phyloP scores from a whole-genome alignment of 2,329 filamentous ascomycete genomes.

The Domatiomyces catenatus region DNA sequence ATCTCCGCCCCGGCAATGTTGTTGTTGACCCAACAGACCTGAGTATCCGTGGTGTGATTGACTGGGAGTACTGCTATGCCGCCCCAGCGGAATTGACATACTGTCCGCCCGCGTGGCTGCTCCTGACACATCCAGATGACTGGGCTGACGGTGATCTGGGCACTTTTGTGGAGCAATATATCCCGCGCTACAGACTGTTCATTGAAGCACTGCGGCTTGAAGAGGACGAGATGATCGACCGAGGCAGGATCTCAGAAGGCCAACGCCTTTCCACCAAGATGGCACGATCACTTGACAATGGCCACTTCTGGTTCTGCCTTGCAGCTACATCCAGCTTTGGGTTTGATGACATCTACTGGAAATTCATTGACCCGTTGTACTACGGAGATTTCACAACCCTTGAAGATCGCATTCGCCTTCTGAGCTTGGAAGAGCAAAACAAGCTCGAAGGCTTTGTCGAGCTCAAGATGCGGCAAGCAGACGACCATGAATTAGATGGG shows the following conservation, averaged over 20 bases:
- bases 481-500: background rate
- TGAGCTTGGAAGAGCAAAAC: constrained; percentile 17
- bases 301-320: constrained; percentile 10
- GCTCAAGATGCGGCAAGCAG: constrained; percentile 16
- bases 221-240: constrained; percentile 13
- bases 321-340: constrained; percentile 17
- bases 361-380: constrained; percentile 6
- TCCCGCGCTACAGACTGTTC: constrained; percentile 16
- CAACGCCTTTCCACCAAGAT: constrained; percentile 12
- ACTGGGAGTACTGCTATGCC: constrained; percentile 16
- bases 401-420: constrained; percentile 14
- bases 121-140: constrained; percentile 16
- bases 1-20: constrained; percentile 14
- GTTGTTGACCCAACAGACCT: constrained; percentile 19
- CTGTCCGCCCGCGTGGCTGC: constrained; percentile 17
- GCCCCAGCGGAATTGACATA: constrained; percentile 16
- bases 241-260: background rate
- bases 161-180: constrained; percentile 16
- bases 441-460: constrained; percentile 16
- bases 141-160: constrained; percentile 18
- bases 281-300: constrained; percentile 17
- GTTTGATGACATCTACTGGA: constrained; percentile 22
- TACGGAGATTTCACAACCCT: constrained; percentile 18
- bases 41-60: constrained; percentile 20
- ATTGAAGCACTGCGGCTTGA: constrained; percentile 18